Evolutionary conservation across 2,329 filamentous ascomycete species (phyloP), one percentile per base, ranked within the genome.

Genomic region (Rhynchosporium graminicola): DNA sequence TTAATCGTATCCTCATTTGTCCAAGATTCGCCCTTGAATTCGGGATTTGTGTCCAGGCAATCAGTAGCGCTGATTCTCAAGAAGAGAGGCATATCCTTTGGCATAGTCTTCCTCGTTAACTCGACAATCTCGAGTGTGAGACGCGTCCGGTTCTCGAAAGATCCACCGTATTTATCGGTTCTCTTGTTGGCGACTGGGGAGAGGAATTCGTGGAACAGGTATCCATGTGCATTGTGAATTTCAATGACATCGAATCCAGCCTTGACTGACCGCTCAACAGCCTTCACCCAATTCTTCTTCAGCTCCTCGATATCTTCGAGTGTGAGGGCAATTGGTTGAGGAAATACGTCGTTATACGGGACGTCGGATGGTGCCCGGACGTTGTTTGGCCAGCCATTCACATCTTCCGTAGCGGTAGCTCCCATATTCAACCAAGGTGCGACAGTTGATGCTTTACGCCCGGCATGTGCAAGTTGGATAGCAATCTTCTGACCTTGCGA

Each of bases 401-500:
- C 75, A 13, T 80, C 78, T 57, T 80, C 76, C 0, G 76, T 78
- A 0, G 87, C 85, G 10, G 83, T 73, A 42, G 78, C 81, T 6
- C 80, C 82, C 29, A 73, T 72, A 61, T 76, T 78, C 60, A 91
- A 76, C 88, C 89, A 94, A 0, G 85, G 84, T 0, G 86, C 80
- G 26, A 85, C 71, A 1, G 79, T 84, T 74, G 80, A 83, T 1
- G 83, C 86, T 75, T 90, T 90, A 61, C 87, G 80, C 1, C 92
- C 92, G 0, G 91, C 92, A 71, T 97, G 92, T 1, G 80, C 90
- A 4, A 96, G 81, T 78, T 97, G 92, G 65, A 96, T 87, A 57
- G 84, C 91, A 58, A 91, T 86, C 67, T 89, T 86, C 71, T 92
- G 87, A 72, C 82, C 83, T 76, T 96, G 92, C 31, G 83, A 86